Base-by-base conservation (phyloP, 352 stramenopile genomes). In the Pythium brachiatum region DNA sequence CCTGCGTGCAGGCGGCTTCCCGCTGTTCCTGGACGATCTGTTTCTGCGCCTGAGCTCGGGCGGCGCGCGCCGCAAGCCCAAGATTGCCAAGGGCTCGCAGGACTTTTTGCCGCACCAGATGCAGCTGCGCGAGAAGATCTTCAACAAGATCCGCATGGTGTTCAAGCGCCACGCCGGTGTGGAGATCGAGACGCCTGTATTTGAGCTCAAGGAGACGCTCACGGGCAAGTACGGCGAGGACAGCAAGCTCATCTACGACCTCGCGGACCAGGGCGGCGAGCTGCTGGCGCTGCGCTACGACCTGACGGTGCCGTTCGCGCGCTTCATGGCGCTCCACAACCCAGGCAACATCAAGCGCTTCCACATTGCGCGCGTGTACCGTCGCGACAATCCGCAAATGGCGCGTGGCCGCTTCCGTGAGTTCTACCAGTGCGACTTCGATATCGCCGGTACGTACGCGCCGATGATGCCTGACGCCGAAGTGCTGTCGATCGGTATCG, bases 361-460 rank as follows among this genome's bases (percentile, higher is more conserved):
- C 82, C 97, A 99, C 76, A 99, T 99, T 65, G 97, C 95, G 26
- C 97, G 97, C 66, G 95, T 98, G 20, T 99, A 99, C 78, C 80
- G 97, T 31, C 87, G 97, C 52, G 97, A 99, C 82, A 96, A 98
- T 69, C 95, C 95, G 44, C 81, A 96, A 51, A 90, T 98, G 76
- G 90, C 87, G 21, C 90, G 92, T 38, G 97, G 97, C 47, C 86
- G 97, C 56, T 99, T 98, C 79, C 89, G 97, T 50, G 97, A 99
- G 70, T 99, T 99, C 74, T 99, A 99, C 82, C 97, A 99, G 75
- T 99, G 97, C 71, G 97, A 99, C 67, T 99, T 99, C 59, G 97
- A 99, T 74, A 97, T 99, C 68, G 97, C 97, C 29, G 96, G 96
- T 55, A 83, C 73, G 38, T 99, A 98, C 73, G 79, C 88, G 53